Evolutionary conservation across 192 early-diverging fungal species (phyloP), one percentile per base, ranked within the genome.

Genomic region (Rhizoclosmatium sp.): DNA sequence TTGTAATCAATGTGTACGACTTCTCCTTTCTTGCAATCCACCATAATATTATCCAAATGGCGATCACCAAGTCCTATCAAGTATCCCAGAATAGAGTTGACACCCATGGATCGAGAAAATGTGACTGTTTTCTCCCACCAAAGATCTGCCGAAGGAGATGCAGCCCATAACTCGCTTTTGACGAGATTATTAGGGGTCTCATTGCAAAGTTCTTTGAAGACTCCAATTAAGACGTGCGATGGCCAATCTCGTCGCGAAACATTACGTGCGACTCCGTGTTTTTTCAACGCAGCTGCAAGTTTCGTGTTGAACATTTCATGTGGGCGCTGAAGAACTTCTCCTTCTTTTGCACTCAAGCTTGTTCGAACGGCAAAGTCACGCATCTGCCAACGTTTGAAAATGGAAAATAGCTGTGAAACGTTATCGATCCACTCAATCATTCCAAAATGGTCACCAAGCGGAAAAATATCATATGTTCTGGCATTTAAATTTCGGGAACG

Each of bases 361-460:
- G 59, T 91, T 86, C 3, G 12, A 16, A 81, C 84, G 76, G 90
- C 74, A 78, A 91, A 73, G 70, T 94, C 89, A 3, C 89, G 89
- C 75, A 90, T 87, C 81, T 94, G 92, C 95, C 94, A 95, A 49
- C 88, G 87, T 49, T 91, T 89, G 68, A 92, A 94, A 23, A 95
- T 70, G 48, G 91, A 84, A 87, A 94, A 97, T 54, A 99, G 65
- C 14, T 92, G 92, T 1, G 88, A 85, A 3, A 94, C 92, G 79
- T 92, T 89, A 60, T 96, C 91, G 2, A 98, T 94, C 97, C 96
- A 99, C 75, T 98, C 93, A 73, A 98, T 93, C 90, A 98, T 94
- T 2, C 97, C 97, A 21, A 92, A 93, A 62, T 92, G 90, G 76
- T 93, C 89, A 48, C 96, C 95, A 45, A 98, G 87, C 0, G 98